These are phyloP conservation scores for Vitis amurensis DNA, from an alignment of 164 flowering plant species.

Conservation along the genomic window DNA sequence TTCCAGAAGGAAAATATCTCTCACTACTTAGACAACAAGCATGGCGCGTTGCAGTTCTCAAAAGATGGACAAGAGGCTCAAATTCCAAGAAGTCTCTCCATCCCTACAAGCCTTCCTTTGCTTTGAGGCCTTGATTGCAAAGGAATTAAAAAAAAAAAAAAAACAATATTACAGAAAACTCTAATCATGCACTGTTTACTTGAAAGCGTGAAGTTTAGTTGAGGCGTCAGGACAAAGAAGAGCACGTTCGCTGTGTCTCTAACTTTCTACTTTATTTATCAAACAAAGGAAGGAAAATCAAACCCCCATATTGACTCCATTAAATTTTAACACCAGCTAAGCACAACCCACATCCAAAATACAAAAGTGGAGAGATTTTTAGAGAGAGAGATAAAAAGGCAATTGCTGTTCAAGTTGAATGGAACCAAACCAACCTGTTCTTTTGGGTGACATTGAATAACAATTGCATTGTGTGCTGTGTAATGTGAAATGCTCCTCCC, in stretches of 20 bases:
- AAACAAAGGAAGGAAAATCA: conserved; percentile 1
- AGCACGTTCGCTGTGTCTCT: conserved; percentile 31
- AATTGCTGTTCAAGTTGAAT: no score
- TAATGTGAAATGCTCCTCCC: not conserved
- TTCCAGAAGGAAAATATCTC: conserved; percentile 7
- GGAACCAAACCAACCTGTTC: conserved; percentile 1
- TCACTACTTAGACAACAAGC: conserved; percentile 30
- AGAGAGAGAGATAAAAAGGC: not conserved
- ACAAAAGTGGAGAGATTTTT: conserved; percentile 4
- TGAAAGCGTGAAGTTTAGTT: conserved; percentile 27
- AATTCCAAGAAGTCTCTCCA: conserved; percentile 29
- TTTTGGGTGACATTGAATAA: conserved; percentile 12
- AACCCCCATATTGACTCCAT: conserved; percentile 11
- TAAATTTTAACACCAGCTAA: conserved; percentile 19
- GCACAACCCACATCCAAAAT: conserved; percentile 3
- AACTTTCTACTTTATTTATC: not conserved
- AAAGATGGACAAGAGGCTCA: conserved; percentile 43
- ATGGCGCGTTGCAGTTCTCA: conserved; percentile 33
- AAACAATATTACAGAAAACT: not conserved
- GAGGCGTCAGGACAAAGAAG: conserved; percentile 24
- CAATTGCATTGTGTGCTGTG: not conserved
- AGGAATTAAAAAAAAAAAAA: conserved; percentile 5
- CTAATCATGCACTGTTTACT: conserved; percentile 23
- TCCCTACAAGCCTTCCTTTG: not conserved
- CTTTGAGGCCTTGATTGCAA: conserved; percentile 2